Percentiles rank a stretch among this genome's conserved stretches.
Evolutionary conservation across 2,329 filamentous ascomycete species (phyloP).

Genomic region (Claviceps fusiformis): DNA sequence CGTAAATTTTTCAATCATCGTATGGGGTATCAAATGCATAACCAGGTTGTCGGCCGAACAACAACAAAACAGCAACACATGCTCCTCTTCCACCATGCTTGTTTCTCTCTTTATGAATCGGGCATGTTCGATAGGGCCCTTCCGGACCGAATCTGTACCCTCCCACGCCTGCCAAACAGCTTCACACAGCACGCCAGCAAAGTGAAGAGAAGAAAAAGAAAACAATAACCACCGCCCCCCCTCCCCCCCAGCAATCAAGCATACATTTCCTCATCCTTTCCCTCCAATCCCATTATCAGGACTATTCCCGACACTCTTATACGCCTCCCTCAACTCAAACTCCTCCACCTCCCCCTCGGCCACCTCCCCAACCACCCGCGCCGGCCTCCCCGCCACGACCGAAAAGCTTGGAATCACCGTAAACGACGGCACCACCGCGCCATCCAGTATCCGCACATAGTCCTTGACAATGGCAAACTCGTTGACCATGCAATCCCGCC

Average conservation of each 20-base stretch:
- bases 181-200: neutral
- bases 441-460: constrained; percentile 76
- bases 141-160: no score
- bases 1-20: neutral
- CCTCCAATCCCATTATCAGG: constrained; percentile 12
- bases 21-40: neutral
- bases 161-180: neutral
- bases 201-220: neutral
- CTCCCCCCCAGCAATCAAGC: no score
- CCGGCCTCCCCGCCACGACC: constrained; percentile 75
- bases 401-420: constrained; percentile 91
- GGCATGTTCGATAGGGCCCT: neutral
- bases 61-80: neutral
- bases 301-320: constrained; percentile 51
- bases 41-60: neutral
- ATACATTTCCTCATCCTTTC: neutral
- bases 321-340: constrained; percentile 50
- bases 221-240: no score
- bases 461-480: constrained; percentile 90
- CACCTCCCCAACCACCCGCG: constrained; percentile 67
- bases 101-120: neutral
- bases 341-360: constrained; percentile 54
- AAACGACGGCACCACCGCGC: constrained; percentile 67
- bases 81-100: neutral
- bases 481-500: constrained; percentile 61